Evolutionary conservation across 2,329 filamentous ascomycete species (phyloP), one percentile per base, ranked within the genome.

Genomic region (Pseudopyricularia cyperi): DNA sequence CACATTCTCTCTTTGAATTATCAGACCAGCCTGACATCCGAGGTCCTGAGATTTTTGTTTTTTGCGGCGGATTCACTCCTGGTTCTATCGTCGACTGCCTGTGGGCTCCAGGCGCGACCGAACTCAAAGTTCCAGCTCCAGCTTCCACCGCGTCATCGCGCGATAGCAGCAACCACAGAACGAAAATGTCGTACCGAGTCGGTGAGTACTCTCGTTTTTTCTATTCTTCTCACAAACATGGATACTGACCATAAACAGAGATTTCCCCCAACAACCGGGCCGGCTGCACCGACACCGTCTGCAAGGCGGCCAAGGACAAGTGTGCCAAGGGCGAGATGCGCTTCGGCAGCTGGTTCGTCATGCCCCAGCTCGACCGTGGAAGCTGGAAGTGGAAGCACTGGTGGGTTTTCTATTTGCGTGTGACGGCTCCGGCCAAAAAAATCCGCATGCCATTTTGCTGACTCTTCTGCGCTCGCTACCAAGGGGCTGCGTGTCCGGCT

Each of bases 401-500:
- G 91, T 94, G 74, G 62, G 76, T 60, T 44, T 47, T 52, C 47
- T 30, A 24, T 46, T 55, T 46, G 48, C 47, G 30, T 34, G 48
- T 22, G 44, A 11, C 34, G n/a, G 14, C 15, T 15, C 24, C n/a
- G 8, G 14, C 9, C 44, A 28, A 9, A 47, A 19, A 3, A 9
- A 26, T 19, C 24, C n/a, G 17, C 24, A 24, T 15, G 2, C 44
- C 22, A n/a, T 32, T n/a, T 5, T 6, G 14, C 7, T 33, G 3
- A 30, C 9, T 32, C 28, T 32, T 17, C 5, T 47, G 15, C n/a
- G n/a, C 47, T 12, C 22, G 34, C 48, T 51, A 12, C 32, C 6
- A 50, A 95, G 90, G 90, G 90, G 91, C 30, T 97, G 91, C 60
- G 80, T 90, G 34, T 95, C 89, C 15, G 89, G 89, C 22, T 73